A percentile compares a stretch with the other conserved stretches of the same genome.
phyloP scores from a whole-genome alignment of 164 flowering plant genomes.

The Annona cherimola region DNA sequence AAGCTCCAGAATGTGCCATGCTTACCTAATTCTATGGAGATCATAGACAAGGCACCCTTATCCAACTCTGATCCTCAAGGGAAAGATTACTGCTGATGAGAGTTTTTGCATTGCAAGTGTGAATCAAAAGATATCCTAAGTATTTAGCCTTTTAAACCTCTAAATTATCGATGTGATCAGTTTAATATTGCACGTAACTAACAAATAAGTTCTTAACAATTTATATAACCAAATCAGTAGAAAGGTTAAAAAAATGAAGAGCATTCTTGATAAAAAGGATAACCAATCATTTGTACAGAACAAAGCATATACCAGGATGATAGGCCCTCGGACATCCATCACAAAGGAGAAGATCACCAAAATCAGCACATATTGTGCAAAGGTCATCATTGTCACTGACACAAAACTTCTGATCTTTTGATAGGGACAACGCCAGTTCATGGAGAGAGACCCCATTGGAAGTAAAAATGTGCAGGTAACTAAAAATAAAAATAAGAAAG shows the following conservation, averaged over 20 bases:
- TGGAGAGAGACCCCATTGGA: constrained; percentile 92
- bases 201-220: not conserved
- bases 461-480: constrained; percentile 77
- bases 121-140: not conserved
- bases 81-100: not conserved
- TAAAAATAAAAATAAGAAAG: constrained; percentile 24
- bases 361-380: constrained; percentile 64
- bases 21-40: too few relatives aligned
- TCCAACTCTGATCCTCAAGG: not conserved
- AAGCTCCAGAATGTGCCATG: too few relatives aligned
- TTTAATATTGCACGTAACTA: not conserved
- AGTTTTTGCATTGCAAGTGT: not conserved
- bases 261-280: not conserved
- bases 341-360: constrained; percentile 79
- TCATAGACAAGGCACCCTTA: too few relatives aligned
- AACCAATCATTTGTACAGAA: not conserved
- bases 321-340: constrained; percentile 83
- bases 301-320: constrained; percentile 33
- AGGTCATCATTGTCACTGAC: constrained; percentile 71
- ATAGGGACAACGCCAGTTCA: constrained; percentile 58
- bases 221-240: constrained; percentile 1
- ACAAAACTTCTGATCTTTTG: constrained; percentile 38
- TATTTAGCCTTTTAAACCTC: not conserved
- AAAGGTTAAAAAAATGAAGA: not conserved
- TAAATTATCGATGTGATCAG: not conserved